phyloP scores from a whole-genome alignment of 2,329 filamentous ascomycete genomes.

The Colletotrichum truncatum region DNA sequence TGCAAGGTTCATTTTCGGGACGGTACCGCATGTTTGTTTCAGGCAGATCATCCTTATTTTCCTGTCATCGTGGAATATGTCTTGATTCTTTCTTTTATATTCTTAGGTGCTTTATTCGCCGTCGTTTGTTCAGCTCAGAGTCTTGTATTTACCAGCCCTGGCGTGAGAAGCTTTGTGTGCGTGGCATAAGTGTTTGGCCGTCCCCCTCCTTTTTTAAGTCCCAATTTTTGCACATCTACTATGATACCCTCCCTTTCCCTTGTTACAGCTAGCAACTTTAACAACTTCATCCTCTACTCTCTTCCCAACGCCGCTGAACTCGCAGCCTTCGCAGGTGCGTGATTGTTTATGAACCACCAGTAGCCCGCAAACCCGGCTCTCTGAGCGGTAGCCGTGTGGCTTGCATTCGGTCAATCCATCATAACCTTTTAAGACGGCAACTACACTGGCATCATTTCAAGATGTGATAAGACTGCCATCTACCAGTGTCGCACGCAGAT shows the following conservation, averaged over 20 bases:
- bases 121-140: background rate
- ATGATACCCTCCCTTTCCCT: constrained; percentile 31
- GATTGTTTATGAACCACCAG: no score
- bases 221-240: constrained; percentile 1
- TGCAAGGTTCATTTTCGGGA: constrained; percentile 23
- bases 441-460: no score
- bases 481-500: constrained; percentile 77
- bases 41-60: background rate
- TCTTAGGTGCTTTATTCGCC: background rate
- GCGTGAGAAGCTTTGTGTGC: background rate
- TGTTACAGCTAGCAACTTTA: background rate
- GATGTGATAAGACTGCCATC: no score
- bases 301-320: background rate
- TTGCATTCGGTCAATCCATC: no score
- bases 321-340: background rate
- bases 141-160: background rate
- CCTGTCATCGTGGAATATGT: no score
- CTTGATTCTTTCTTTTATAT: background rate
- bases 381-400: no score
- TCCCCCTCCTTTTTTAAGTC: background rate
- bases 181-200: background rate
- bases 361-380: no score
- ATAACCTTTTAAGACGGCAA: no score
- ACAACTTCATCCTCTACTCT: background rate
- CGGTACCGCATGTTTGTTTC: background rate